phyloP scores from a whole-genome alignment of 2,329 filamentous ascomycete species.

The Pestalotiopsis sp. region DNA sequence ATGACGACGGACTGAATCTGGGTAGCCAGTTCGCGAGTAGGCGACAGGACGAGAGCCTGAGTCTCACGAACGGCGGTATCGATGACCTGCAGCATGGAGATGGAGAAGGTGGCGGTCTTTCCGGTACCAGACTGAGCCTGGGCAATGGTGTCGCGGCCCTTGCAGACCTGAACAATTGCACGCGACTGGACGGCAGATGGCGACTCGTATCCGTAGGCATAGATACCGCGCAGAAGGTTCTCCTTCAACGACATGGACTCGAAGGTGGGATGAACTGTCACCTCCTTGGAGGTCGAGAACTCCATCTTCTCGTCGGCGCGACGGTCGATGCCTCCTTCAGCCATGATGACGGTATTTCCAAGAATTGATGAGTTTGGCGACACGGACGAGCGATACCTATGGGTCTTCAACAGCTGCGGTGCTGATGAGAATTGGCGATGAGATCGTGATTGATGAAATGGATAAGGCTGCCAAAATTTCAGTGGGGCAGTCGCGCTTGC shows the following conservation, averaged over 20 bases:
- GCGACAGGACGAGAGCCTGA: conserved; percentile 92
- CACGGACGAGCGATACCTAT: neutral
- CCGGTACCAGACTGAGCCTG: conserved; percentile 96
- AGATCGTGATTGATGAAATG: neutral
- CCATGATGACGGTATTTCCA: conserved; percentile 62
- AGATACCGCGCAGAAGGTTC: conserved; percentile 93
- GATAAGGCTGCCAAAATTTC: conserved; percentile 13
- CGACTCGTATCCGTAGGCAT: conserved; percentile 98
- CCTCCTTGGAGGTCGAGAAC: conserved; percentile 97
- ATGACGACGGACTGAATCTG: conserved; percentile 99
- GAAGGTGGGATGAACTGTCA: conserved; percentile 90
- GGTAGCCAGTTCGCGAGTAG: conserved; percentile 93
- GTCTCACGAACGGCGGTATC: conserved; percentile 90
- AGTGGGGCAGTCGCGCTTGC: conserved; percentile 11
- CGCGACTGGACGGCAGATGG: conserved; percentile 97
- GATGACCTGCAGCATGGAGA: conserved; percentile 94
- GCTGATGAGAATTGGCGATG: neutral
- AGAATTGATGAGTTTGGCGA: neutral
- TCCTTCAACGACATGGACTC: conserved; percentile 98
- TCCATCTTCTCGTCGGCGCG: conserved; percentile 96
- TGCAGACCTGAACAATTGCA: conserved; percentile 98
- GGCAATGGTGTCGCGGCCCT: conserved; percentile 97
- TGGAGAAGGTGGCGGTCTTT: conserved; percentile 96
- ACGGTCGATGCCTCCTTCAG: conserved; percentile 82
- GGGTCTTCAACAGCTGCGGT: neutral